Conservation (phyloP, 441 rosid genomes). For the Jatropha podagrica region DNA sequence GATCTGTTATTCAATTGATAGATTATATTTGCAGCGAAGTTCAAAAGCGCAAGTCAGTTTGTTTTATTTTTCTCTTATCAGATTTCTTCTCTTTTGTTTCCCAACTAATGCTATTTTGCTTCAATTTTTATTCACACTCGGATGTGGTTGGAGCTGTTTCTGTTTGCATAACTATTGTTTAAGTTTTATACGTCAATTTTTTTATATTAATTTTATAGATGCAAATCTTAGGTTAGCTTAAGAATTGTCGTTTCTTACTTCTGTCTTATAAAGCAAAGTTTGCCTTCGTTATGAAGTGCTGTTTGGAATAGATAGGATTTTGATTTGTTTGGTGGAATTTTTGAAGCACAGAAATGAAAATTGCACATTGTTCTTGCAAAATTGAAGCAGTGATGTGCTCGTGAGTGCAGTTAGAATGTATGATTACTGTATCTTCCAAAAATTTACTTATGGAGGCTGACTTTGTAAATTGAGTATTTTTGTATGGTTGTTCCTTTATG, state of each 20-base stretch:
- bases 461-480: neutral
- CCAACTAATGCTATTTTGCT: neutral
- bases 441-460: neutral
- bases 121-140: no score
- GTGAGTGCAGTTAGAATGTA: neutral
- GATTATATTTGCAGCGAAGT: conserved; percentile 79
- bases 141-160: no score
- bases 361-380: neutral
- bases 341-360: neutral
- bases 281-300: neutral
- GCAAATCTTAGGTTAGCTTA: no score
- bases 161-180: no score
- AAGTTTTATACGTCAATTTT: no score
- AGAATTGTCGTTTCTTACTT: neutral
- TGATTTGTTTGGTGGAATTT: neutral
- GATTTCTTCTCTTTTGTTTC: neutral
- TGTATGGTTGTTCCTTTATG: neutral
- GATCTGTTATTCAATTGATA: conserved; percentile 74
- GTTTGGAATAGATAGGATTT: neutral
- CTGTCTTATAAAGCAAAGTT: neutral
- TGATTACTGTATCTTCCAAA: neutral
- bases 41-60: conserved; percentile 62
- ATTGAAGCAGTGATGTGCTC: neutral
- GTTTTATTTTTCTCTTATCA: neutral
- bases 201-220: no score